phyloP scores from a whole-genome alignment of 2,329 filamentous ascomycete species.

The Ramularia endophylla region DNA sequence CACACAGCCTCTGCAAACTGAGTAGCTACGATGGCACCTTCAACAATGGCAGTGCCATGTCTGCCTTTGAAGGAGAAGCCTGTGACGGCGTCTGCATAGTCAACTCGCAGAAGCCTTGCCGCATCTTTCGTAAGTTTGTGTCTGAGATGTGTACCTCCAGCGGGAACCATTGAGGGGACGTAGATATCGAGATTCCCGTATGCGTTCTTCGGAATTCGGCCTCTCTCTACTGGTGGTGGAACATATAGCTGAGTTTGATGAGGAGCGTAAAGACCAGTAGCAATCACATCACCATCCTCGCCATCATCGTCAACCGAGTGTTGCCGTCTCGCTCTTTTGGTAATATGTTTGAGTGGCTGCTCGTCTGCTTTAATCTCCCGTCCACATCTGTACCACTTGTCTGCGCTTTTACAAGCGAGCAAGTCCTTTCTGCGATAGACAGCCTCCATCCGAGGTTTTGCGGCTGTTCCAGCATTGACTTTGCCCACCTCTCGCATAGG shows the following conservation, averaged over 20 bases:
- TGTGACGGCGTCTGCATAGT: slow-evolving; percentile 84
- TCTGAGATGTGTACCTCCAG: slow-evolving; percentile 53
- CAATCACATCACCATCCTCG: slow-evolving; percentile 39
- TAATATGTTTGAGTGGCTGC: slow-evolving; percentile 69
- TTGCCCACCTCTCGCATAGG: slow-evolving; percentile 70
- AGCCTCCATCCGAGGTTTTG: slow-evolving; percentile 56
- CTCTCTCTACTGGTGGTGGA: slow-evolving; percentile 68
- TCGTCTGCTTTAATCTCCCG: slow-evolving; percentile 71
- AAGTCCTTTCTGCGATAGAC: slow-evolving; percentile 82
- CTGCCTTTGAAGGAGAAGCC: slow-evolving; percentile 85
- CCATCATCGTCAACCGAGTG: slow-evolving; percentile 25
- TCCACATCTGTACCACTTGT: slow-evolving; percentile 88
- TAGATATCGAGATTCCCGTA: slow-evolving; percentile 61
- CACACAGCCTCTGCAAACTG: slow-evolving; percentile 68
- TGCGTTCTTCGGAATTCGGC: slow-evolving; percentile 58
- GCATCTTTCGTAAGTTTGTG: slow-evolving; percentile 60
- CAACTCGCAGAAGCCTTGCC: slow-evolving; percentile 68
- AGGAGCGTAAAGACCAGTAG: slow-evolving; percentile 54
- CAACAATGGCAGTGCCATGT: slow-evolving; percentile 75
- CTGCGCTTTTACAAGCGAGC: slow-evolving; percentile 66
- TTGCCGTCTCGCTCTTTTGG: slow-evolving; percentile 23
- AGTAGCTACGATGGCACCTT: slow-evolving; percentile 68
- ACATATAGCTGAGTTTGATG: slow-evolving; percentile 65
- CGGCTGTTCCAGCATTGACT: slow-evolving; percentile 59
- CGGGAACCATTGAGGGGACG: slow-evolving; percentile 57